phyloP scores from a whole-genome alignment of 306 rosid species.

The Astragalus glycyphyllos region DNA sequence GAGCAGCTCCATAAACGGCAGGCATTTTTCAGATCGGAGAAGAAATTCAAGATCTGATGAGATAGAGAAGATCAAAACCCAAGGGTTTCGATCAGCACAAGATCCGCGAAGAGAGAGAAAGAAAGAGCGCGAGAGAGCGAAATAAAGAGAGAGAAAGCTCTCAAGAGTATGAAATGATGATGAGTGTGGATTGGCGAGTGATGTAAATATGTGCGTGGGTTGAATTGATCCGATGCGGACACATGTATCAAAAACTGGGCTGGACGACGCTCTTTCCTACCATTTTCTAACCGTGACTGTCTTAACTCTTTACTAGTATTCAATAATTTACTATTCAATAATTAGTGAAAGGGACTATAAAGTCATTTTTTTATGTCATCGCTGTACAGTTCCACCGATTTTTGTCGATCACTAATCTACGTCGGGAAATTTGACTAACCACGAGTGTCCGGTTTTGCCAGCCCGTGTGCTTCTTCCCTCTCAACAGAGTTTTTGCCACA shows the following conservation, averaged over 20 bases:
- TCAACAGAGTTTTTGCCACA: too few species aligned
- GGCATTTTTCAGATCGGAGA: constrained; percentile 70
- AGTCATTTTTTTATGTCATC: too few species aligned
- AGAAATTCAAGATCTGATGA: constrained; percentile 45
- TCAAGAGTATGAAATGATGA: neutral
- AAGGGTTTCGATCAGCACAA: constrained; percentile 46
- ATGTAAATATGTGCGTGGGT: neutral
- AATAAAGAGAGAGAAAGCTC: neutral
- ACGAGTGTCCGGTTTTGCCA: too few species aligned
- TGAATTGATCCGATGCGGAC: constrained; percentile 23
- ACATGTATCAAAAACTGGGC: neutral
- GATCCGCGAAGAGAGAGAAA: neutral
- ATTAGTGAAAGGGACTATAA: too few species aligned
- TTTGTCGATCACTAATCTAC: too few species aligned
- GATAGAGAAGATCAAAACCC: constrained; percentile 51
- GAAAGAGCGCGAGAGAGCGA: neutral
- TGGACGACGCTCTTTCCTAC: neutral
- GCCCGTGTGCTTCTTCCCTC: too few species aligned
- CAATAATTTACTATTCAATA: too few species aligned
- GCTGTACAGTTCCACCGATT: too few species aligned
- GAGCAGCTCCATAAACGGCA: constrained; percentile 84
- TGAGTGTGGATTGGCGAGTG: neutral
- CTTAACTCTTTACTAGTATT: too few species aligned
- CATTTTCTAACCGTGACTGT: neutral
- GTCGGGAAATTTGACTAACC: too few species aligned